Percentiles rank a stretch among this genome's conserved stretches.
Evolutionary conservation across 2,329 filamentous ascomycete species (phyloP).

Genomic region (Westerdykella ornata): DNA sequence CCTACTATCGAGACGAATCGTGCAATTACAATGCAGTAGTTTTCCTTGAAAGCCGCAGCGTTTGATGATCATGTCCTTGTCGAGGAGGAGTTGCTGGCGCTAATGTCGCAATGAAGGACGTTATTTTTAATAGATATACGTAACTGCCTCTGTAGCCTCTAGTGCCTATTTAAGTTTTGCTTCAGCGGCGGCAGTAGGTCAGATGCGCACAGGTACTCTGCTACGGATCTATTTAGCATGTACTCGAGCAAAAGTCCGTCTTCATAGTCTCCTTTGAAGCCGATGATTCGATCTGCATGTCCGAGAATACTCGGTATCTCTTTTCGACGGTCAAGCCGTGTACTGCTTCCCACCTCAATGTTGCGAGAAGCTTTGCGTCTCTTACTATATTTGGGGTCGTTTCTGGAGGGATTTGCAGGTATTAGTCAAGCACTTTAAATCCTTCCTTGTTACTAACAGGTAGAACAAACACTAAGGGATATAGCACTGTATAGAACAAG

Average conservation of each 20-base stretch:
- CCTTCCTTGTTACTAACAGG: no score
- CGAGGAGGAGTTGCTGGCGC: constrained; percentile 7
- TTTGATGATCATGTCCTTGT: constrained; percentile 4
- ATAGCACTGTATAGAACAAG: no score
- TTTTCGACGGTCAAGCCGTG: no score
- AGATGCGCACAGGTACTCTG: constrained; percentile 3
- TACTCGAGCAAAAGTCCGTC: constrained; percentile 9
- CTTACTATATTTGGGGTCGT: no score
- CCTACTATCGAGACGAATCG: no score
- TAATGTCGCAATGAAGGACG: constrained; percentile 9
- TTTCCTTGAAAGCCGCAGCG: constrained; percentile 11
- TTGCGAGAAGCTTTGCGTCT: no score
- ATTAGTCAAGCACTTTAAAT: no score
- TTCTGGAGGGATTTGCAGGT: no score
- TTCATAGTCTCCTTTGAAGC: constrained; percentile 6
- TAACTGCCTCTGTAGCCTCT: constrained; percentile 9
- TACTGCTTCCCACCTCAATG: no score
- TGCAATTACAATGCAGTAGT: constrained; percentile 1
- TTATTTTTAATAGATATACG: constrained; percentile 6
- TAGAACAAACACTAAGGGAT: no score
- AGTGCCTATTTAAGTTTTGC: constrained; percentile 3
- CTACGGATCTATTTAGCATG: constrained; percentile 5
- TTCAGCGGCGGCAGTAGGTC: neutral
- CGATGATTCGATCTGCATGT: constrained; percentile 4
- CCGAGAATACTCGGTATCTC: no score